These are phyloP conservation scores for Saccharomycopsis fermentans DNA, from an alignment of 805 yeast genomes.

Conservation along the genomic window DNA sequence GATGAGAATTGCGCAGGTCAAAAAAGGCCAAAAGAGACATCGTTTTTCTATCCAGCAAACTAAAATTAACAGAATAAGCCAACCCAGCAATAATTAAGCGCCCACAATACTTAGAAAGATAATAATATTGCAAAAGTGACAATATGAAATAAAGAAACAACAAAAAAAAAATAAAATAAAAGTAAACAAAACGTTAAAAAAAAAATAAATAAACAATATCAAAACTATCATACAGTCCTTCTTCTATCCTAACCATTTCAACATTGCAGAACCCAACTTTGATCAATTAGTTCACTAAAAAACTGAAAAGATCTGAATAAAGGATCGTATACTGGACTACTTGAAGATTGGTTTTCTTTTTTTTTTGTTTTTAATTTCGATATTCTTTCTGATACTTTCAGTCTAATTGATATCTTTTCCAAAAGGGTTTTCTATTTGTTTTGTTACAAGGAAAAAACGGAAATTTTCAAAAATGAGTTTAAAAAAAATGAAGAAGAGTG, in stretches of 20 bases:
- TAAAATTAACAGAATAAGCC: not conserved
- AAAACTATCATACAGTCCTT: not conserved
- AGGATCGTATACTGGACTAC: not conserved
- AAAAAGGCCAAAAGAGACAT: too few species aligned
- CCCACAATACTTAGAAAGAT: not conserved
- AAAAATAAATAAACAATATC: not conserved
- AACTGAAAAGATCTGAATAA: too few species aligned
- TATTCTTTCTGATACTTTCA: too few species aligned
- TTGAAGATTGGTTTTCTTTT: not conserved
- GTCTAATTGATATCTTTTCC: too few species aligned
- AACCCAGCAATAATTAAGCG: not conserved
- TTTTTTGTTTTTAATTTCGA: not conserved
- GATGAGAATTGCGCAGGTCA: not conserved
- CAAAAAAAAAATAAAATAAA: not conserved
- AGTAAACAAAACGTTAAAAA: not conserved
- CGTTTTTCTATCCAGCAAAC: not conserved
- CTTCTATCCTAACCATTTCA: not conserved
- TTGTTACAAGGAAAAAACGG: too few species aligned
- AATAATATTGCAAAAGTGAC: too few species aligned
- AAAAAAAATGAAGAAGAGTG: conserved; percentile 28
- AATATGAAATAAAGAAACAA: too few species aligned
- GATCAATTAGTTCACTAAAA: too few species aligned
- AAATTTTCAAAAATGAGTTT: conserved; percentile 23
- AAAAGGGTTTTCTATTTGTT: too few species aligned
- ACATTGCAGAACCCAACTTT: not conserved